phyloP scores from a whole-genome alignment of 345 rosid genomes.

The Dipteronia dyeriana region DNA sequence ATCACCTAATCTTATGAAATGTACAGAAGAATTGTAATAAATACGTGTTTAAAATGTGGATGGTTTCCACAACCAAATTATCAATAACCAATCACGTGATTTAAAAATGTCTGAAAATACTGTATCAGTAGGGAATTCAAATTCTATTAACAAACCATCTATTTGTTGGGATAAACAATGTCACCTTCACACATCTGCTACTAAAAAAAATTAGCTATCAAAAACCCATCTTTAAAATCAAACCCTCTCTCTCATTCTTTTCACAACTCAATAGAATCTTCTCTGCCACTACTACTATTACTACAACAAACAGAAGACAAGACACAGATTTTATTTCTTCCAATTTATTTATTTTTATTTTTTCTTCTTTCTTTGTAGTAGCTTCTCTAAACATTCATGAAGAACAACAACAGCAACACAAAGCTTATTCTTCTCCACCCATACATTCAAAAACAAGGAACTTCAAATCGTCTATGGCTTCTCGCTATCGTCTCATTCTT shows the following conservation, averaged over 20 bases:
- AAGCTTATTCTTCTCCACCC: slow-evolving; percentile 95
- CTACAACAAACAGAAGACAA: not conserved
- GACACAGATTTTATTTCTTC: not conserved
- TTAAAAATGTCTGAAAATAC: too few relatives aligned
- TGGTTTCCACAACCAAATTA: too few relatives aligned
- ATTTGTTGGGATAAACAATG: too few relatives aligned
- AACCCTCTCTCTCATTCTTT: slow-evolving; percentile 31
- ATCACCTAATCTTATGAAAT: too few relatives aligned
- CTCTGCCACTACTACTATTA: slow-evolving; percentile 14
- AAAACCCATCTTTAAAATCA: slow-evolving; percentile 35
- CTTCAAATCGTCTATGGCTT: slow-evolving; percentile 80
- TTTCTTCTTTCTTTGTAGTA: too few relatives aligned
- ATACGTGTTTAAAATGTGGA: too few relatives aligned
- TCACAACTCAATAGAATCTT: slow-evolving; percentile 31
- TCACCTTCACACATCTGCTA: slow-evolving; percentile 38
- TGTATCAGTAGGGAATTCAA: too few relatives aligned
- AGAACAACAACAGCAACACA: slow-evolving; percentile 70
- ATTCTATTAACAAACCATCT: too few relatives aligned
- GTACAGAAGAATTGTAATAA: too few relatives aligned
- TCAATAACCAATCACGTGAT: too few relatives aligned
- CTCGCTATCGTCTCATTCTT: slow-evolving; percentile 79
- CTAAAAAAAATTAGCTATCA: not conserved
- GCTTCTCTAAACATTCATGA: slow-evolving; percentile 39
- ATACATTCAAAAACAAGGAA: slow-evolving; percentile 87
- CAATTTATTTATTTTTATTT: not conserved